Evolutionary conservation across 1,284 basidiomycete species (phyloP), one percentile per base, ranked within the genome.

Genomic region (Rhodotorula mucilaginosa): DNA sequence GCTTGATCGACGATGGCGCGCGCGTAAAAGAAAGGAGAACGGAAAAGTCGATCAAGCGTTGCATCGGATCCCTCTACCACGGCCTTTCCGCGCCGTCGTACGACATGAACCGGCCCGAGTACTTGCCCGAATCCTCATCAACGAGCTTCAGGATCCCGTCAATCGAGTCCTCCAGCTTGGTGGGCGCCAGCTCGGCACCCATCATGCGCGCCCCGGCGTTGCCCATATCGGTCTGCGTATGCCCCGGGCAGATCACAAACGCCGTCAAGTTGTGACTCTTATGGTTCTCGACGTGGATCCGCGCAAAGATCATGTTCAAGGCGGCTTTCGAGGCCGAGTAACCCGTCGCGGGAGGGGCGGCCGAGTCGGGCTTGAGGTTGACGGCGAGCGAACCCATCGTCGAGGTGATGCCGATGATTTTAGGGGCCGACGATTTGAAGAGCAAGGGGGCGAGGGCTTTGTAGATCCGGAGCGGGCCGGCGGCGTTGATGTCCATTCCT

Each of bases 391-490:
- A 65, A 3, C 58, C 69, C 19, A 13, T 54, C 0, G 10, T 34
- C 5, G 68, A 51, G 15, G 71, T 70, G 26, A 72, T 49, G 52
- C 39, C 47, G 29, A 69, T 13, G 54, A 72, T 68, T 47, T 74
- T 65, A 19, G 65, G 68, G 15, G 26, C 3, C 21, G 26, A 16
- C n/a, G 61, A 64, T 44, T 64, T 65, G 44, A 26, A 44, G 34
- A 74, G 65, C 39, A 74, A 61, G 1, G 71, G 26, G 1, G 54
- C 51, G 23, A 64, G n/a, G 2, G 65, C 60, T 31, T 68, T 62
- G 66, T 68, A 74, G 15, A 73, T 60, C 7, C 63, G 39, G 49
- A 70, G 7, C 16, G 68, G 52, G 15, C 73, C 73, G 51, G 67
- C 13, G 12, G 63, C 54, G 57, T 74, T 74, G 29, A 70, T 61